Evolutionary conservation across 2,329 filamentous ascomycete genomes (phyloP).

Genomic region (Sporothrix luriei): DNA sequence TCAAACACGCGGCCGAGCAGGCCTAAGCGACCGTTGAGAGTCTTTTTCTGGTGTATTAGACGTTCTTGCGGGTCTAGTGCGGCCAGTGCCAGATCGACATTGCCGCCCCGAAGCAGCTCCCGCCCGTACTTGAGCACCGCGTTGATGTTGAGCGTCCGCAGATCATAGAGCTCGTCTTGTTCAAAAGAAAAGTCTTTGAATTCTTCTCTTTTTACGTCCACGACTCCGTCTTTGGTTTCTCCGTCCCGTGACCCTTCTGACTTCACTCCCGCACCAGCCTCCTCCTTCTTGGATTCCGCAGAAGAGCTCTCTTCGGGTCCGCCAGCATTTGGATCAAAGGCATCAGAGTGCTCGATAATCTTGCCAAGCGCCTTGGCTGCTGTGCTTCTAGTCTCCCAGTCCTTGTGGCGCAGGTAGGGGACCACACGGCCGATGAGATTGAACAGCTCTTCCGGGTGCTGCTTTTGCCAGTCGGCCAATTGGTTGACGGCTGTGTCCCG

Average conservation of each 20-base stretch:
- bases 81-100: constrained; percentile 82
- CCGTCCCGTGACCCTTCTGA: constrained; percentile 49
- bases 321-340: constrained; percentile 83
- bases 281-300: constrained; percentile 47
- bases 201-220: constrained; percentile 63
- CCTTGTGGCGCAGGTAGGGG: constrained; percentile 92
- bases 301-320: constrained; percentile 57
- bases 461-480: constrained; percentile 95
- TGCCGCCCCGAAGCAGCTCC: constrained; percentile 79
- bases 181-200: constrained; percentile 52
- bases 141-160: constrained; percentile 75
- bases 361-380: constrained; percentile 92
- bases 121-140: constrained; percentile 82
- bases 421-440: constrained; percentile 91
- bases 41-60: constrained; percentile 86
- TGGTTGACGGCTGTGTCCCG: constrained; percentile 96
- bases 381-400: constrained; percentile 94
- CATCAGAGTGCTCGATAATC: constrained; percentile 84
- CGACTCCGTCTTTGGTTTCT: constrained; percentile 53
- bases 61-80: constrained; percentile 79
- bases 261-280: constrained; percentile 37
- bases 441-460: constrained; percentile 95
- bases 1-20: constrained; percentile 82
- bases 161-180: constrained; percentile 66
- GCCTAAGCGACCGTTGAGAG: constrained; percentile 76